Percentiles rank a stretch among this genome's conserved stretches.
phyloP scores from a whole-genome alignment of 345 rosid genomes.

The Raphanus sativus region DNA sequence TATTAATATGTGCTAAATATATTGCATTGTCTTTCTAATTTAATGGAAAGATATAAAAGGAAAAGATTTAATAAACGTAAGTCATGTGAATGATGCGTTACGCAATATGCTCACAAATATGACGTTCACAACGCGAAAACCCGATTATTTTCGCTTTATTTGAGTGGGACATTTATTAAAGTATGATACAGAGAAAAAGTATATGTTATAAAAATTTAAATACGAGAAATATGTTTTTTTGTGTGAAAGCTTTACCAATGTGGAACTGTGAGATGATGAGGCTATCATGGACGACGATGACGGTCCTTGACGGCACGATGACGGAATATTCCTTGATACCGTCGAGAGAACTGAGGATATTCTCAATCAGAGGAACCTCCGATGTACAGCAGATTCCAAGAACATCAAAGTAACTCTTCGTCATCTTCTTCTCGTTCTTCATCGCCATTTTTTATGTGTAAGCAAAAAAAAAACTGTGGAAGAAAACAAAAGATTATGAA shows the following conservation, averaged over 20 bases:
- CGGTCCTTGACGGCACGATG: slow-evolving; percentile 76
- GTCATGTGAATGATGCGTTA: slow-evolving; percentile 28
- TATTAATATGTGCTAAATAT: not conserved
- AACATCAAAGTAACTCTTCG: slow-evolving; percentile 86
- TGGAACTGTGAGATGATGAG: slow-evolving; percentile 63
- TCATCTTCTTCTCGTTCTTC: slow-evolving; percentile 30
- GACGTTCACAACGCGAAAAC: not conserved
- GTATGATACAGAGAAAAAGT: not conserved
- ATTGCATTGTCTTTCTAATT: not conserved
- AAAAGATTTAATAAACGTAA: not conserved
- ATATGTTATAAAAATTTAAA: not conserved
- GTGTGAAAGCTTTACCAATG: slow-evolving; percentile 53
- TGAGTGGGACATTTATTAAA: slow-evolving; percentile 10
- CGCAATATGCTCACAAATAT: not conserved
- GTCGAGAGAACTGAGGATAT: slow-evolving; percentile 52
- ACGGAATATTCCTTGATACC: slow-evolving; percentile 72
- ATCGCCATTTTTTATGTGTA: slow-evolving; percentile 22
- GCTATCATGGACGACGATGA: slow-evolving; percentile 81
- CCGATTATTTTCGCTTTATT: not conserved
- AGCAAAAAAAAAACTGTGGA: not conserved
- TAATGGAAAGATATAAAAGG: not conserved
- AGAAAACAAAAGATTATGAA: not conserved
- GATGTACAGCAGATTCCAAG: slow-evolving; percentile 88
- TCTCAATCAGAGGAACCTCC: slow-evolving; percentile 76
- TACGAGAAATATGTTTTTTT: not conserved